Conservation (phyloP, 2,329 filamentous ascomycete species). For the Aspergillus latus region DNA sequence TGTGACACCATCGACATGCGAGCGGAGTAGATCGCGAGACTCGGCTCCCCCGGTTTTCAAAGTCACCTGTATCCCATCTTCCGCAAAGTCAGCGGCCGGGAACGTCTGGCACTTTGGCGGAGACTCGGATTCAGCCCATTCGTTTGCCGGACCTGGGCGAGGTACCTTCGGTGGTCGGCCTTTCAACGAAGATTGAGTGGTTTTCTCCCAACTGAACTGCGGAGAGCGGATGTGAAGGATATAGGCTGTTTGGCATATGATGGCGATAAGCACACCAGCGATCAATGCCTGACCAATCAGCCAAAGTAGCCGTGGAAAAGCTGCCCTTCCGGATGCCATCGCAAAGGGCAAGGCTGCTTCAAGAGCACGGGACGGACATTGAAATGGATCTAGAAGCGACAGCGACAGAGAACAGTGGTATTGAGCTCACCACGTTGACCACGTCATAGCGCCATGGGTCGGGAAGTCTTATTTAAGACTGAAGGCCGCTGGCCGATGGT, state of each 20-base stretch:
- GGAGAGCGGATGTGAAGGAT: neutral
- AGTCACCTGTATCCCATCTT: slow-evolving; percentile 44
- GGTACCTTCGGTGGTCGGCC: neutral
- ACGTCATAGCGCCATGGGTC: too few species aligned
- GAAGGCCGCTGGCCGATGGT: too few species aligned
- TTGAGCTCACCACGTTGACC: too few species aligned
- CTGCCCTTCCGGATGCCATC: neutral
- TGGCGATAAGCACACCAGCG: neutral
- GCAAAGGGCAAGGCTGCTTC: neutral
- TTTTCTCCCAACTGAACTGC: slow-evolving; percentile 1
- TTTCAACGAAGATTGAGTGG: neutral
- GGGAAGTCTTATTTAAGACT: too few species aligned
- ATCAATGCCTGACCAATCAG: neutral
- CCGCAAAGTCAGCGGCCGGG: slow-evolving; percentile 1
- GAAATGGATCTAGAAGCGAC: neutral
- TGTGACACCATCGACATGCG: slow-evolving; percentile 55
- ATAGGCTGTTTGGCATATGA: neutral
- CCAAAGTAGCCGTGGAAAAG: neutral
- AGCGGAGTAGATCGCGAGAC: slow-evolving; percentile 40
- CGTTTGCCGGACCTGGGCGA: neutral
- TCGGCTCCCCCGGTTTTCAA: slow-evolving; percentile 54
- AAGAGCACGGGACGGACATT: neutral
- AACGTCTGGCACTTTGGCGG: neutral
- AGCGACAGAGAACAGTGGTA: neutral
- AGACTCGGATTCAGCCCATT: neutral